These are phyloP conservation scores for Mortierella sp. DNA, from an alignment of 371 early-diverging fungal species.

Conservation along the genomic window DNA sequence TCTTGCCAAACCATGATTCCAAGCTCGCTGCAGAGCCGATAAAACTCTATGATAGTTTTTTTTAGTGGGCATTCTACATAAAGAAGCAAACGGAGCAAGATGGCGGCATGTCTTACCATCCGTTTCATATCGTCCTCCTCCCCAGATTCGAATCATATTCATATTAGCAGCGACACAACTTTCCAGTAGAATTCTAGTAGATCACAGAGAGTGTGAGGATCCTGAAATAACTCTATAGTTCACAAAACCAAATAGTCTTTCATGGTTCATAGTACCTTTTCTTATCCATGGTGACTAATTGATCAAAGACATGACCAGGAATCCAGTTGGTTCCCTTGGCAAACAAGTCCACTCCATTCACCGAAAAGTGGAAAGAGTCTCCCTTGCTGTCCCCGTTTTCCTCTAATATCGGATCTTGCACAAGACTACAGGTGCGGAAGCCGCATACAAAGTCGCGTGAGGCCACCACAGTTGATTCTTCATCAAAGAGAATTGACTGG, in stretches of 20 bases:
- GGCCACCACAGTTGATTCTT: slow-evolving; percentile 10
- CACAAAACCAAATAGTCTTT: no score
- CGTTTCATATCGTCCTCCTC: slow-evolving; percentile 53
- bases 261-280: slow-evolving; percentile 16
- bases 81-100: background rate
- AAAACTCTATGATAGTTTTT: slow-evolving; percentile 46
- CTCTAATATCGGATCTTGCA: slow-evolving; percentile 23
- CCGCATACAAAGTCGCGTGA: slow-evolving; percentile 22
- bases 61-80: slow-evolving; percentile 2
- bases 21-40: slow-evolving; percentile 59
- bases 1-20: slow-evolving; percentile 70
- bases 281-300: slow-evolving; percentile 24
- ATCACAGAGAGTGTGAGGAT: background rate
- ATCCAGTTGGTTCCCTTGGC: slow-evolving; percentile 64
- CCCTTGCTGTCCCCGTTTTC: slow-evolving; percentile 25
- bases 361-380: slow-evolving; percentile 57
- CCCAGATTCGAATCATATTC: slow-evolving; percentile 64
- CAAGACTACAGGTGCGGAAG: slow-evolving; percentile 33
- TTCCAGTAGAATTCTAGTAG: slow-evolving; percentile 33
- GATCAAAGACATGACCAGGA: slow-evolving; percentile 57
- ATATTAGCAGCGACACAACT: slow-evolving; percentile 54
- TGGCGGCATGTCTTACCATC: slow-evolving; percentile 14
- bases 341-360: slow-evolving; percentile 58
- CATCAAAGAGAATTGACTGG: slow-evolving; percentile 25
- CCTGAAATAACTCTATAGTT: background rate